Percentiles rank a stretch among this genome's conserved stretches.
Evolutionary conservation across 163 green algal genomes (phyloP).

Genomic region (Picocystis sp.): DNA sequence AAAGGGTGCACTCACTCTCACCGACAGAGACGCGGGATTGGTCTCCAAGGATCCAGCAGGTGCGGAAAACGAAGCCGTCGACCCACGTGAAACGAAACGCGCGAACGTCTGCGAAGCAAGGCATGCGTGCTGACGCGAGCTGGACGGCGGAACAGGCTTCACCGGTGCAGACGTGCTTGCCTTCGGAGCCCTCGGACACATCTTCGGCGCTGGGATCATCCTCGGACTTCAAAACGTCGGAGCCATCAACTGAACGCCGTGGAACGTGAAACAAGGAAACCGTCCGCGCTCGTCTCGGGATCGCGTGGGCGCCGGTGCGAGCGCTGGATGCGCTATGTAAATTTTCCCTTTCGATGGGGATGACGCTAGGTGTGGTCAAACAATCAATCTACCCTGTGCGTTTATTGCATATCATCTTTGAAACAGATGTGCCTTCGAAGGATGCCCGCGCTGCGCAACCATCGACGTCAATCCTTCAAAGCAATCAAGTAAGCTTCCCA

Average conservation of each 20-base stretch:
- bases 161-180: constrained; percentile 67
- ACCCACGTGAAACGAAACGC: neutral
- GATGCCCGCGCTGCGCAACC: no score
- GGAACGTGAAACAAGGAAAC: no score
- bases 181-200: constrained; percentile 61
- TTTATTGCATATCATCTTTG: no score
- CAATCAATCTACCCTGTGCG: no score
- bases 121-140: neutral
- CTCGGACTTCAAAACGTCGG: constrained; percentile 37
- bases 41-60: neutral
- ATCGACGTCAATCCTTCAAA: neutral
- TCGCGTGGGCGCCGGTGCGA: no score
- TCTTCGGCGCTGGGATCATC: constrained; percentile 54
- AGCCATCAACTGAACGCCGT: no score
- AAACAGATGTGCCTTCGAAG: no score
- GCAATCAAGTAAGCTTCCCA: constrained; percentile 61
- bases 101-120: neutral
- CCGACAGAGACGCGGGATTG: neutral
- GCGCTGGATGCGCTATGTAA: no score
- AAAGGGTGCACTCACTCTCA: neutral
- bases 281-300: no score
- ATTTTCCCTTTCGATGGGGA: no score
- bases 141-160: constrained; percentile 51
- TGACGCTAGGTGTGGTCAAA: no score
- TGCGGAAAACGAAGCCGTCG: neutral